A percentile compares a stretch with the other conserved stretches of the same genome.
phyloP scores from a whole-genome alignment of 495 filamentous ascomycete species.

The Xylaria nigripes region DNA sequence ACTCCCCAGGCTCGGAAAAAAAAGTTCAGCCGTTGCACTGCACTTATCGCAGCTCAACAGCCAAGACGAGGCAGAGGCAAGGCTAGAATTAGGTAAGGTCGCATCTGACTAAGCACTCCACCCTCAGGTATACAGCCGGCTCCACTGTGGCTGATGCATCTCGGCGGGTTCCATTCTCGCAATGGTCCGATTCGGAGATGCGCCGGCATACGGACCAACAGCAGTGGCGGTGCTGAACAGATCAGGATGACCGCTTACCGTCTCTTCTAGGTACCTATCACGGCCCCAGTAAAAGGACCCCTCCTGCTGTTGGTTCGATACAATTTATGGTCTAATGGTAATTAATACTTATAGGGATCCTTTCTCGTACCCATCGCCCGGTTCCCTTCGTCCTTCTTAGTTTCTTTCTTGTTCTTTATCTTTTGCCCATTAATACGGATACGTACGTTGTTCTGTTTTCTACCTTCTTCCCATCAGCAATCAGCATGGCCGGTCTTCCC shows the following conservation, averaged over 20 bases:
- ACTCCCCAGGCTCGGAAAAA: constrained; percentile 16
- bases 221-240: not conserved
- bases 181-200: constrained; percentile 8
- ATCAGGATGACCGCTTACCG: no score
- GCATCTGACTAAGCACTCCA: not conserved
- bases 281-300: no score
- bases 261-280: no score
- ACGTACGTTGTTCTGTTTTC: not conserved
- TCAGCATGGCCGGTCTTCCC: constrained; percentile 53
- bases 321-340: no score
- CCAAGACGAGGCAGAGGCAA: not conserved
- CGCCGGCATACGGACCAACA: not conserved
- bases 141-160: not conserved
- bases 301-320: no score
- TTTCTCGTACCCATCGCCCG: not conserved
- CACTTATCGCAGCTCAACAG: not conserved
- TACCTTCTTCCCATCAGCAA: not conserved
- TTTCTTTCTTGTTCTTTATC: not conserved
- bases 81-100: not conserved
- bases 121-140: no score
- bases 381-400: not conserved
- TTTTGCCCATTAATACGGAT: not conserved
- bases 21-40: constrained; percentile 14
- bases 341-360: no score
- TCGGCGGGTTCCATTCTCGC: constrained; percentile 14